Percentiles rank a stretch among this genome's conserved stretches.
Conservation (phyloP, 2,329 filamentous ascomycete genomes). For the Camptophora hylomeconis region DNA sequence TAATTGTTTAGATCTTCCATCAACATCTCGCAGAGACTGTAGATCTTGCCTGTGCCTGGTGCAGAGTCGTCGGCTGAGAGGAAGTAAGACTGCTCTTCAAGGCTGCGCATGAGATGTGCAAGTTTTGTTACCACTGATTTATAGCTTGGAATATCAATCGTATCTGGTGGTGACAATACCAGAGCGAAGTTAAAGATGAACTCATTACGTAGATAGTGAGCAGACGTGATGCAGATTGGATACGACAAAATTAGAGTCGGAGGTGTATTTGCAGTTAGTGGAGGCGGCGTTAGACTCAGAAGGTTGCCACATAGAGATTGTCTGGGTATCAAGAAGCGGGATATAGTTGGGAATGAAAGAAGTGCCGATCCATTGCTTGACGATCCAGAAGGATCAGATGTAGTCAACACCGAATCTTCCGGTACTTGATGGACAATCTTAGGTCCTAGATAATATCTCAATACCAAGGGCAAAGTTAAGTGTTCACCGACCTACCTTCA, state of each 20-base stretch:
- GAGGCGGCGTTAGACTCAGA: constrained; percentile 39
- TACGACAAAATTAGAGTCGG: constrained; percentile 69
- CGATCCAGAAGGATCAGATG: constrained; percentile 27
- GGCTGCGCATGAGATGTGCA: constrained; percentile 69
- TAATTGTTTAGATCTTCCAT: constrained; percentile 94
- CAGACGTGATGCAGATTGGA: constrained; percentile 73
- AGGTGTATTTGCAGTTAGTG: constrained; percentile 32
- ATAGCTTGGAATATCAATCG: constrained; percentile 57
- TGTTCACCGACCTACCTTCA: constrained; percentile 27
- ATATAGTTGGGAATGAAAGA: constrained; percentile 74
- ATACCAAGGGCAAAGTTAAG: constrained; percentile 1
- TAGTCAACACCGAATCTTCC: constrained; percentile 42
- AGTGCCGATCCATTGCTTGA: constrained; percentile 41
- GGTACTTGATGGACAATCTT: constrained; percentile 54
- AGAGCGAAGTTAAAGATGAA: constrained; percentile 98
- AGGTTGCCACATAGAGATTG: constrained; percentile 92
- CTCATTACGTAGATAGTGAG: constrained; percentile 78
- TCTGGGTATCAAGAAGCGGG: constrained; percentile 86
- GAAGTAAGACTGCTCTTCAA: constrained; percentile 86
- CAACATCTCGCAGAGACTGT: constrained; percentile 67
- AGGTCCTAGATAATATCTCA: constrained; percentile 32
- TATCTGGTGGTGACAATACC: constrained; percentile 47
- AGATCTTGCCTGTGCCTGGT: constrained; percentile 39
- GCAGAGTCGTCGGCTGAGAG: constrained; percentile 38
- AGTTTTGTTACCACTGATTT: constrained; percentile 77